Base-by-base conservation (phyloP, 352 stramenopile species). In the Pythium periplocum region DNA sequence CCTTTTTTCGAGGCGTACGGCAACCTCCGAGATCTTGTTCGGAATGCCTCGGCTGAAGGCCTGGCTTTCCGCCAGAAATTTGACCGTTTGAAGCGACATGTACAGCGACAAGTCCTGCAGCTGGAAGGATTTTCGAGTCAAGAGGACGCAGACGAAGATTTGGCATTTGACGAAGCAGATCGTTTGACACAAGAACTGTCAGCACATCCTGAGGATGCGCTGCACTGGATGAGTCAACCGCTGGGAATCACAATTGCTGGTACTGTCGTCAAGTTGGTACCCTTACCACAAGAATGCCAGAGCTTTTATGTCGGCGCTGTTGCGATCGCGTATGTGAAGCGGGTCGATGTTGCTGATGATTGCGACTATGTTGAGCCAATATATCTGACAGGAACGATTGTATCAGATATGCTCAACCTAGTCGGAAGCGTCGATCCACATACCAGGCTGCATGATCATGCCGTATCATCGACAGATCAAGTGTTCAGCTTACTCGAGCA, bases 131-230 rank as follows among this genome's bases (percentile, higher is more conserved):
- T 26, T 26, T 26, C 17, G 17, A 26, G 17, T 26, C 17, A 26
- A 26, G 17, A 26, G 45, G 32, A 44, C 41, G 45, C 41, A n/a
- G 55, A 57, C 9, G 63, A 75, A 48, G 68, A 83, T 12, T 66
- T 68, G 38, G 44, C 61, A 32, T 73, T 59, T 7, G 71, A 86
- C 55, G 59, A 86, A 61, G 71, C 64, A 36, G 62, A 87, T 36
- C 68, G 62, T 51, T 58, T 85, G 2, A 85, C 72, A 6, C 76
- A 85, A 59, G 74, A 85, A 30, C 50, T 85, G 6, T 53, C 67
- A 12, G 59, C 55, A 30, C 66, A 78, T 39, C 48, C 66, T 47
- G 45, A 40, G 30, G 55, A 62, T 17, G 51, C 53, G 11, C 48
- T 12, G 30, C 33, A 39, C 9, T 62, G 55, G 55, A 48, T 40